phyloP scores from a whole-genome alignment of 1,139 yeast genomes.

The Yamadazyma conglobata region DNA sequence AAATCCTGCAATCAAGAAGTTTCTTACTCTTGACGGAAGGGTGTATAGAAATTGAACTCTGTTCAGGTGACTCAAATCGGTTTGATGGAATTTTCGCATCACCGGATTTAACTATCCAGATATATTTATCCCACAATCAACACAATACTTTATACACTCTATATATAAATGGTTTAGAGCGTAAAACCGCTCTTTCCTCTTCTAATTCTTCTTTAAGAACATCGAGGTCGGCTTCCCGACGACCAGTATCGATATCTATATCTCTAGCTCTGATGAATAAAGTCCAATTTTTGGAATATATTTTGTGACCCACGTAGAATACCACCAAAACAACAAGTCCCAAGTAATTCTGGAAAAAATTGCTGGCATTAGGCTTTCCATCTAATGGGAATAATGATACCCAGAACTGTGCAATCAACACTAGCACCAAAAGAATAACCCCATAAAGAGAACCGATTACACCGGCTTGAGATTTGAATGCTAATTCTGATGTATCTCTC shows the following conservation, averaged over 20 bases:
- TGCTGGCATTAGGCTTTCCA: slow-evolving; percentile 30
- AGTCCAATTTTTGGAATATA: slow-evolving; percentile 40
- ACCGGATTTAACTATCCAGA: too few species aligned
- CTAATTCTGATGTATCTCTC: slow-evolving; percentile 48
- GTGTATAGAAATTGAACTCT: too few species aligned
- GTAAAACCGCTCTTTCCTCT: slow-evolving; percentile 33
- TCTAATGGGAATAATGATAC: slow-evolving; percentile 40
- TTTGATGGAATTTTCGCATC: too few species aligned
- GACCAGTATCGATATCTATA: slow-evolving; percentile 41
- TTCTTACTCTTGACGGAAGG: too few species aligned
- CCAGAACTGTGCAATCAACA: slow-evolving; percentile 54
- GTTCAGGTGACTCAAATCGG: too few species aligned
- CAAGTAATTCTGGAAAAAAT: slow-evolving; percentile 34
- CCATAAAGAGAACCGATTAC: slow-evolving; percentile 53
- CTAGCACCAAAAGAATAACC: slow-evolving; percentile 41
- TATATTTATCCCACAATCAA: too few species aligned
- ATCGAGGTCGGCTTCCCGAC: slow-evolving; percentile 41
- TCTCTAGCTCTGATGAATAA: slow-evolving; percentile 32
- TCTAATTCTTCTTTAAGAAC: slow-evolving; percentile 40
- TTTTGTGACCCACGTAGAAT: slow-evolving; percentile 38
- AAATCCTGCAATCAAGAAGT: too few species aligned
- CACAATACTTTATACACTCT: slow-evolving; percentile 38
- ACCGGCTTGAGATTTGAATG: slow-evolving; percentile 55
- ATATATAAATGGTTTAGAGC: slow-evolving; percentile 31
- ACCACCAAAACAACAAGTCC: slow-evolving; percentile 37